Conservation (phyloP, 192 early-diverging fungal species). For the Mortierella claussenii region DNA sequence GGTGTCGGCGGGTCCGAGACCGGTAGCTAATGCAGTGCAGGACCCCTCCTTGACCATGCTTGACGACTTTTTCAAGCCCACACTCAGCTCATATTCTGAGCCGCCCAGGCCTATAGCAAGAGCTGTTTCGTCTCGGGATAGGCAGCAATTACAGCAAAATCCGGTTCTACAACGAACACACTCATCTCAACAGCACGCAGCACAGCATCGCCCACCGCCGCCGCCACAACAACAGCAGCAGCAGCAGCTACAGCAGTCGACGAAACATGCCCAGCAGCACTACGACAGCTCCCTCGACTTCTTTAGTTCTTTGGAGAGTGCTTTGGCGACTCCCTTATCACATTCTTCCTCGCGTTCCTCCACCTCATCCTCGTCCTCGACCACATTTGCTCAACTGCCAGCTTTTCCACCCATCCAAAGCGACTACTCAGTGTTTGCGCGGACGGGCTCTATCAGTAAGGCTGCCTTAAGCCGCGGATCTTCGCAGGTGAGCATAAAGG, state of each 20-base stretch:
- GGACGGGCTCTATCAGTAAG: background rate
- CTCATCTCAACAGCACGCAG: background rate
- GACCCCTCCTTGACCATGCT: conserved; percentile 22
- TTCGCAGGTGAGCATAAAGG: background rate
- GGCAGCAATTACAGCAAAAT: conserved; percentile 2
- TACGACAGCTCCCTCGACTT: conserved; percentile 29
- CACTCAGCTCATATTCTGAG: conserved; percentile 1
- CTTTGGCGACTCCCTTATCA: background rate
- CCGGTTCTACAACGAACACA: conserved; percentile 2
- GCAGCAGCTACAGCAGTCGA: conserved; percentile 4
- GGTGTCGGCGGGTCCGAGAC: background rate
- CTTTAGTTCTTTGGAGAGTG: conserved; percentile 27
- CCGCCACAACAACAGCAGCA: conserved; percentile 11
- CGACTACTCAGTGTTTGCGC: conserved; percentile 18
- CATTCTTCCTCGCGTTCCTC: conserved; percentile 4
- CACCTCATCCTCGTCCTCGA: background rate
- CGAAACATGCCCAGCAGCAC: conserved; percentile 10
- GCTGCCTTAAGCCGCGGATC: background rate
- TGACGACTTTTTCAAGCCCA: conserved; percentile 40
- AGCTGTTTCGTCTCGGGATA: background rate
- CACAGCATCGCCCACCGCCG: background rate
- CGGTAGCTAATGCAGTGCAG: background rate
- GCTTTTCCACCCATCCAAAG: conserved; percentile 3
- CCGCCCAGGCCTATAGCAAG: conserved; percentile 9
- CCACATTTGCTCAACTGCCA: background rate